phyloP scores from a whole-genome alignment of 331 rosid genomes.

The Quercus phellos region DNA sequence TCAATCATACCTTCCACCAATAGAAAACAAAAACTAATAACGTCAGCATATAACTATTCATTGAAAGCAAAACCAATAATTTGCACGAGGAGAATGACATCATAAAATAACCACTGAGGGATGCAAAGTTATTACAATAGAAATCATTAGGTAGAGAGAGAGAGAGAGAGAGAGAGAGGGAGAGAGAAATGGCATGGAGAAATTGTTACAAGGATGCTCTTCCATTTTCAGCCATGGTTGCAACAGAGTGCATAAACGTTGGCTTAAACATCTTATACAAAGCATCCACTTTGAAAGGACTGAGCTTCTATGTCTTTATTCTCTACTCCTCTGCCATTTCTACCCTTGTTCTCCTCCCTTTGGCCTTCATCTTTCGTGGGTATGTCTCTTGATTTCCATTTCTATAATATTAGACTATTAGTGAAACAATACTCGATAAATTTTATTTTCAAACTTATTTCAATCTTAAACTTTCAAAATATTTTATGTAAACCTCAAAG shows the following conservation, averaged over 20 bases:
- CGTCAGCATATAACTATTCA: no score
- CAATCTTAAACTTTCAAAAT: no score
- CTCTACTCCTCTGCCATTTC: slow-evolving; percentile 14
- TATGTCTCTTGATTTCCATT: not conserved
- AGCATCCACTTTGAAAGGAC: slow-evolving; percentile 29
- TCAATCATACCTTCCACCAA: no score
- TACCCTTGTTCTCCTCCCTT: slow-evolving; percentile 23
- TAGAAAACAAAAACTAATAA: no score
- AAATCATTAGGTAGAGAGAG: not conserved
- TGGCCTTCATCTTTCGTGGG: slow-evolving; percentile 17
- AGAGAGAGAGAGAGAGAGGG: slow-evolving; percentile 3
- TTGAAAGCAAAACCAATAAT: no score
- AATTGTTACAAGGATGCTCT: slow-evolving; percentile 37
- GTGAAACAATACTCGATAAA: no score
- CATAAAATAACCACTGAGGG: not conserved
- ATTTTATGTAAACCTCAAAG: no score
- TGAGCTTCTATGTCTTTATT: slow-evolving; percentile 24
- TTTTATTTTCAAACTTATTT: no score
- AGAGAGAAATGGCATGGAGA: slow-evolving; percentile 30
- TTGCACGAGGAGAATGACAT: no score
- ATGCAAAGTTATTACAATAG: no score
- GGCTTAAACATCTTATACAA: slow-evolving; percentile 43
- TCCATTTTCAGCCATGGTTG: slow-evolving; percentile 60
- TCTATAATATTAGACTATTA: no score
- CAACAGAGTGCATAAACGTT: slow-evolving; percentile 36